Conservation (phyloP, 768 basidiomycete species). For the Leccinum incarnatum region DNA sequence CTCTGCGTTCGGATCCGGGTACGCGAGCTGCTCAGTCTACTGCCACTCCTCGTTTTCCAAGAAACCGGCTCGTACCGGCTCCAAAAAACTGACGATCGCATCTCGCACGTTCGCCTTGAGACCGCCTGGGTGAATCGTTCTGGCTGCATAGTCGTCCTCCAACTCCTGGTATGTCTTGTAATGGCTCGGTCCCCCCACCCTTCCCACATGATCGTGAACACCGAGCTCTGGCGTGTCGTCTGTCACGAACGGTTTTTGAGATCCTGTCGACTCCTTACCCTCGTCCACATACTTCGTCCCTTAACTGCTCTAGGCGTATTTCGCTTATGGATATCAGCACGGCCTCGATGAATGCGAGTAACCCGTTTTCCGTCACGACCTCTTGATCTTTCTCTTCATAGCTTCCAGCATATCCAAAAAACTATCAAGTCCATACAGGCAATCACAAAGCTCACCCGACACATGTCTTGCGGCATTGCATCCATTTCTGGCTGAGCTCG, state of each 20-base stretch:
- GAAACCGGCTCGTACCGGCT: conserved; percentile 79
- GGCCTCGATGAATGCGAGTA: conserved; percentile 79
- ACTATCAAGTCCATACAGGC: conserved; percentile 91
- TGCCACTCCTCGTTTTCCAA: conserved; percentile 80
- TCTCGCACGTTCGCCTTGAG: conserved; percentile 77
- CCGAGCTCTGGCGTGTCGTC: conserved; percentile 70
- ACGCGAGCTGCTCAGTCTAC: conserved; percentile 71
- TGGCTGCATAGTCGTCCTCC: conserved; percentile 69
- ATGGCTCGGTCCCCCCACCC: conserved; percentile 69
- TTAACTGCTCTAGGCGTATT: conserved; percentile 59
- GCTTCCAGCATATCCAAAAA: conserved; percentile 85
- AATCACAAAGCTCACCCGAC: conserved; percentile 92
- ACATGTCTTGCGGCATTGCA: conserved; percentile 91
- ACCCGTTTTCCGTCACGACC: conserved; percentile 74
- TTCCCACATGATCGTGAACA: conserved; percentile 78
- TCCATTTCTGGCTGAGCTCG: conserved; percentile 95
- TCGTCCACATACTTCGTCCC: conserved; percentile 43
- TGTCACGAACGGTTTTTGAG: conserved; percentile 60
- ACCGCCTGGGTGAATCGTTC: conserved; percentile 85
- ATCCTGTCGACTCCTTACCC: conserved; percentile 45
- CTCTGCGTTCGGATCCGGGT: conserved; percentile 73
- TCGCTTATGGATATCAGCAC: conserved; percentile 88
- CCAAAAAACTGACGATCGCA: conserved; percentile 70
- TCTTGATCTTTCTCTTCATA: conserved; percentile 70
- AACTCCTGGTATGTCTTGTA: conserved; percentile 65